Conservation (phyloP, 768 basidiomycete species). For the Serendipita vermifera region DNA sequence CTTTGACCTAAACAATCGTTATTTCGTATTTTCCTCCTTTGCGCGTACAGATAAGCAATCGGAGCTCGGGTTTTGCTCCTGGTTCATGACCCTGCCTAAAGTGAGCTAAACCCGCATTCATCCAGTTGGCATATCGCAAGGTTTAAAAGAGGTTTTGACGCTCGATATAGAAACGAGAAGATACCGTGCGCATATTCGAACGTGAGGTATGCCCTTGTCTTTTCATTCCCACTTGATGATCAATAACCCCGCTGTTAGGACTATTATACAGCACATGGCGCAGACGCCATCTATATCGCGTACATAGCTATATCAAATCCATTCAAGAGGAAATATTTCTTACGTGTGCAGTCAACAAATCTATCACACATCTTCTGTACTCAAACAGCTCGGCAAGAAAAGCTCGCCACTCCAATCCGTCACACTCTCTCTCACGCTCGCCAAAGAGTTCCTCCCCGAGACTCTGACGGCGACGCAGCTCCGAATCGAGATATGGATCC, state of each 20-base stretch:
- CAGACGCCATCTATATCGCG: conserved; percentile 81
- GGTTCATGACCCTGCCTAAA: no score
- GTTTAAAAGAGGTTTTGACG: no score
- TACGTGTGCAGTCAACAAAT: conserved; percentile 50
- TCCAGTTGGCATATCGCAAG: no score
- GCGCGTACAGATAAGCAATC: no score
- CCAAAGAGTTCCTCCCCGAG: conserved; percentile 73
- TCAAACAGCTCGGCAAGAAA: conserved; percentile 70
- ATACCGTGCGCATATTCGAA: conserved; percentile 79
- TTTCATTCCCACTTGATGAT: no score
- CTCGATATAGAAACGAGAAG: conserved; percentile 28
- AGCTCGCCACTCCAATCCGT: conserved; percentile 54
- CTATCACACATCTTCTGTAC: conserved; percentile 78
- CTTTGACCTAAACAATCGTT: no score
- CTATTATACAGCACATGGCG: conserved; percentile 80
- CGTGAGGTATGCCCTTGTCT: conserved; percentile 40
- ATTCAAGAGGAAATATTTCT: no score
- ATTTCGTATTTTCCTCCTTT: no score
- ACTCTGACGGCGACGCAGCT: conserved; percentile 84
- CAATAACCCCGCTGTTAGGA: conserved; percentile 33
- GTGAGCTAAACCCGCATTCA: no score
- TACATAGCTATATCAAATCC: conserved; percentile 9
- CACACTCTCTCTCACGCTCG: conserved; percentile 58
- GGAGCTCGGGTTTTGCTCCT: no score
- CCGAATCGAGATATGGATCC: conserved; percentile 79